Base-by-base conservation (phyloP, 1,139 yeast genomes). In the Candida sanyaensis region DNA sequence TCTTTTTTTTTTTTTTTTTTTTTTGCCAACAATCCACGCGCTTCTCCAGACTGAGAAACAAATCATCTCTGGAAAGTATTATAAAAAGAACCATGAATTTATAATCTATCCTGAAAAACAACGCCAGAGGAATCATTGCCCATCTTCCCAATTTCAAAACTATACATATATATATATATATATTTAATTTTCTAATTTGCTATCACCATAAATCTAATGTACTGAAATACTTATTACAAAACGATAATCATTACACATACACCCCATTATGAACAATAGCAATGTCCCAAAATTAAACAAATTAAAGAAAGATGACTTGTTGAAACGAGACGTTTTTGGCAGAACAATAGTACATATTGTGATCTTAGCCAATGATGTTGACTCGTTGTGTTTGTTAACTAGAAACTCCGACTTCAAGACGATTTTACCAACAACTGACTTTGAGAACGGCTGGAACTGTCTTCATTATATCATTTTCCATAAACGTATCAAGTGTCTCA, bases 391-490 rank as follows among this genome's bases (percentile, higher is more conserved):
- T 24, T 69, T 69, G 37, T 55, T 87, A 6, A 63, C 86, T 37
- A 75, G 75, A 49, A 75, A 80, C 54, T 72, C 77, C 6, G 73
- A 77, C 5, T 51, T 63, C 41, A 70, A 65, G 45, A 29, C 45
- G 5, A 51, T 84, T 41, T 54, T 83, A 2, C 57, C 62, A 9
- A 62, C 77, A 0, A 66, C 73, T 1, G 97, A 92, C 62, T 72
- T 71, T 48, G 97, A 92, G 63, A 89, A 81, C 60, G 89, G 91
- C 1, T 91, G 96, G 88, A 87, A 89, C 37, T 83, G 91, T 30
- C 70, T 91, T 39, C 97, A 92, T 64, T 80, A 81, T 57, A 84
- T 83, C 37, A 73, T 86, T 38, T 82, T 72, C 56, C 68, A 74
- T 60, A 90, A 87, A 50, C 76, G 84, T 48, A 63, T 87, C 27